Percentiles rank a stretch among this genome's conserved stretches.
phyloP scores from a whole-genome alignment of 1,284 basidiomycete genomes.

The Trichosporon ovoides region DNA sequence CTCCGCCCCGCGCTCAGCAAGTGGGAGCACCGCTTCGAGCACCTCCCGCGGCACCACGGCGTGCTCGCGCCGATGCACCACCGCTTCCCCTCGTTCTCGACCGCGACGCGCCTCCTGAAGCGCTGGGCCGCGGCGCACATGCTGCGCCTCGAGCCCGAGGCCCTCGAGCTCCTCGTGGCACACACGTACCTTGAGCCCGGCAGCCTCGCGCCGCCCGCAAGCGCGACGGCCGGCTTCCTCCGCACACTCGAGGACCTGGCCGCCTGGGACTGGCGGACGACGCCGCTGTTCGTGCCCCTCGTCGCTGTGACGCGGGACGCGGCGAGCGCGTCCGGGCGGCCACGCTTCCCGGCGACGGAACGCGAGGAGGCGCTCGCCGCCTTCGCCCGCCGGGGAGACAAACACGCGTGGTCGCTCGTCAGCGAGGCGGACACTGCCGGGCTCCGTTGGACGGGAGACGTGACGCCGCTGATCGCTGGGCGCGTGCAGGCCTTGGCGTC shows the following conservation, averaged over 20 bases:
- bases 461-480: slow-evolving; percentile 63
- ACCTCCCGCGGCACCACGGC: slow-evolving; percentile 77
- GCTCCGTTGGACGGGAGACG: slow-evolving; percentile 64
- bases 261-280: slow-evolving; percentile 70
- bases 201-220: slow-evolving; percentile 46
- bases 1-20: slow-evolving; percentile 59
- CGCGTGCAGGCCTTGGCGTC: slow-evolving; percentile 65
- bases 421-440: slow-evolving; percentile 77
- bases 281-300: slow-evolving; percentile 53
- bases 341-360: slow-evolving; percentile 49
- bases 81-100: slow-evolving; percentile 70
- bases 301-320: slow-evolving; percentile 31
- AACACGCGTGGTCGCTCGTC: slow-evolving; percentile 63
- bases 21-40: slow-evolving; percentile 66
- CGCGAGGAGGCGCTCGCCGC: slow-evolving; percentile 59
- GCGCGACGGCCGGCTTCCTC: slow-evolving; percentile 65
- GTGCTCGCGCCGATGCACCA: slow-evolving; percentile 75
- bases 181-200: slow-evolving; percentile 52
- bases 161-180: slow-evolving; percentile 78
- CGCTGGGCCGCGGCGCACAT: slow-evolving; percentile 90
- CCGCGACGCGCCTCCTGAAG: slow-evolving; percentile 81
- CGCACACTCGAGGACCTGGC: slow-evolving; percentile 67
- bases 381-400: slow-evolving; percentile 47
- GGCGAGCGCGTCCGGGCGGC: slow-evolving; percentile 24
- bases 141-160: slow-evolving; percentile 62